phyloP scores from a whole-genome alignment of 1,284 basidiomycete genomes.

The Malassezia pachydermatis region DNA sequence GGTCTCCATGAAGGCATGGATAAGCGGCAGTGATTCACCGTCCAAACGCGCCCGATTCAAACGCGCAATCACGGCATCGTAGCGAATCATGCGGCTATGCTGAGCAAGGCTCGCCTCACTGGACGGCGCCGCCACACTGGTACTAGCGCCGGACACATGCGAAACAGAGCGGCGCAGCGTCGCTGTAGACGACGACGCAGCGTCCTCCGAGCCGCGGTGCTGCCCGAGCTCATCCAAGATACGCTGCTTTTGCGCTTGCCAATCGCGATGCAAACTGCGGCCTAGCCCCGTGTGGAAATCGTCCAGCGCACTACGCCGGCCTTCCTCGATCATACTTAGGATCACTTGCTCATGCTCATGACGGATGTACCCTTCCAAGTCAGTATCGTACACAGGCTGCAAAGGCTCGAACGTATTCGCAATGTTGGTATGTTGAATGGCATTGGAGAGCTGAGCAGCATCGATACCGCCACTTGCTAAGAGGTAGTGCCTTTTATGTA shows the following conservation, averaged over 20 bases:
- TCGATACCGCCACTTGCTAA: conserved; percentile 83
- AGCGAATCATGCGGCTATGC: conserved; percentile 42
- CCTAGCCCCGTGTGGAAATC: conserved; percentile 73
- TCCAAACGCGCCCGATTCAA: conserved; percentile 41
- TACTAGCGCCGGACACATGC: background rate
- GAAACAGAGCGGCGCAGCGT: conserved; percentile 8
- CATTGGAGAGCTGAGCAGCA: conserved; percentile 64
- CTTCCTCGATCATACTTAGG: conserved; percentile 83
- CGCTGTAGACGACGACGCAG: conserved; percentile 12
- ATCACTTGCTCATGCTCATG: conserved; percentile 88
- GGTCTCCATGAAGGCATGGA: conserved; percentile 35
- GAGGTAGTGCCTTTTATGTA: conserved; percentile 52
- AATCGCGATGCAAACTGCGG: conserved; percentile 65
- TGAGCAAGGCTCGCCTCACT: conserved; percentile 21
- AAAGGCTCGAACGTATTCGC: conserved; percentile 76
- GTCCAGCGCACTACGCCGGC: conserved; percentile 69
- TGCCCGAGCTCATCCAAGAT: conserved; percentile 78
- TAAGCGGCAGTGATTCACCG: conserved; percentile 25
- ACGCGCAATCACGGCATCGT: conserved; percentile 34
- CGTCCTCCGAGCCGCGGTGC: conserved; percentile 23
- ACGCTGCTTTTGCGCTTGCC: conserved; percentile 77
- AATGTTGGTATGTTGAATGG: conserved; percentile 70
- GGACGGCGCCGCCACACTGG: conserved; percentile 11
- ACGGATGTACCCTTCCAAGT: conserved; percentile 68
- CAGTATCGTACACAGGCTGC: conserved; percentile 78